A percentile compares a stretch with the other conserved stretches of the same genome.
Evolutionary conservation across 1,284 basidiomycete genomes (phyloP).

Genomic region (Clitocybe nebularis): DNA sequence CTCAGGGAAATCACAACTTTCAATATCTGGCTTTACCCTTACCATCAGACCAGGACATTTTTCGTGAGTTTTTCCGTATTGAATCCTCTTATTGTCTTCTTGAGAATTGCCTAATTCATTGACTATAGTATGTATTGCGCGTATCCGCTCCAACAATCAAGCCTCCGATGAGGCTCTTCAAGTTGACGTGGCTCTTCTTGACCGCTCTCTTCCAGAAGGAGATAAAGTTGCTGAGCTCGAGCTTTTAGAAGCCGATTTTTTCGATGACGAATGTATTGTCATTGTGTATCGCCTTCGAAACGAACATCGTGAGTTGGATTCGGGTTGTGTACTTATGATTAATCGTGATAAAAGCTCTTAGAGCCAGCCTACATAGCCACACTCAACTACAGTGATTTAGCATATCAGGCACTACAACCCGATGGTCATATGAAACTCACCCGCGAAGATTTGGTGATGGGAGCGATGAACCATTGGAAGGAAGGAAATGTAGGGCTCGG

Average conservation of each 20-base stretch:
- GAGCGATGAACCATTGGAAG: background rate
- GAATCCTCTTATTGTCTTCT: slow-evolving; percentile 4
- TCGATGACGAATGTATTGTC: slow-evolving; percentile 66
- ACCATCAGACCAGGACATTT: slow-evolving; percentile 30
- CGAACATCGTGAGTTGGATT: slow-evolving; percentile 38
- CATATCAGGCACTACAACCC: slow-evolving; percentile 47
- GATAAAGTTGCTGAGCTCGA: slow-evolving; percentile 37
- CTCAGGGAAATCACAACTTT: slow-evolving; percentile 36
- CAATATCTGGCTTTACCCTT: slow-evolving; percentile 45
- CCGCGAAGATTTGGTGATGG: background rate
- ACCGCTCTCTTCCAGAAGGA: slow-evolving; percentile 42
- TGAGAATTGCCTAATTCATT: slow-evolving; percentile 6
- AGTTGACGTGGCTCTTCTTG: slow-evolving; percentile 46
- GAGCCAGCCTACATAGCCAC: slow-evolving; percentile 54
- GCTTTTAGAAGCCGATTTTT: slow-evolving; percentile 67
- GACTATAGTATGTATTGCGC: slow-evolving; percentile 49
- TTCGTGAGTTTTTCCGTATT: slow-evolving; percentile 27
- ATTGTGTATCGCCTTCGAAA: slow-evolving; percentile 50
- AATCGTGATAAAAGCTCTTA: slow-evolving; percentile 33
- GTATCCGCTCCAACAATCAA: slow-evolving; percentile 42
- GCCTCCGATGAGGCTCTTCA: slow-evolving; percentile 31
- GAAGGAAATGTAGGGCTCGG: background rate
- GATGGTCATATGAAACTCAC: slow-evolving; percentile 20
- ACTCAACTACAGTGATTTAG: slow-evolving; percentile 53
- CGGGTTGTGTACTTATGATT: slow-evolving; percentile 23